phyloP scores from a whole-genome alignment of 345 rosid genomes.

The Durio zibethinus region DNA sequence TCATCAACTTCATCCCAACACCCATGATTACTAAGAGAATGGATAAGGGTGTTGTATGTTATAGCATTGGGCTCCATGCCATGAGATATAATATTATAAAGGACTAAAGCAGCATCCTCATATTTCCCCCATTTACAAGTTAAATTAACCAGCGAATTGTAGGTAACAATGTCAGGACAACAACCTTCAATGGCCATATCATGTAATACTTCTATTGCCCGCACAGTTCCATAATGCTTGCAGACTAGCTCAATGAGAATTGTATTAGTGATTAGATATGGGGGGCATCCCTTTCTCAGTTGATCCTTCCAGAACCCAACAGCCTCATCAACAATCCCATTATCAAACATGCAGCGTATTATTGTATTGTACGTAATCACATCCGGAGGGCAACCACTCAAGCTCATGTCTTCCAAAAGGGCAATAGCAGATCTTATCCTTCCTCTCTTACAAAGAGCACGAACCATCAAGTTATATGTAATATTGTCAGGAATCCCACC shows the following conservation, averaged over 20 bases:
- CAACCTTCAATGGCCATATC: constrained; percentile 78
- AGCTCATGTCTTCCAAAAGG: constrained; percentile 69
- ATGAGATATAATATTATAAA: constrained; percentile 47
- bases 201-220: constrained; percentile 74
- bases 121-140: constrained; percentile 57
- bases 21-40: constrained; percentile 56
- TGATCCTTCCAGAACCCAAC: constrained; percentile 68
- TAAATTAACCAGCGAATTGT: constrained; percentile 62
- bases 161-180: constrained; percentile 69
- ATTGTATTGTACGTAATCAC: constrained; percentile 73
- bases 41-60: constrained; percentile 76
- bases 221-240: constrained; percentile 57
- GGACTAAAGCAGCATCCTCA: constrained; percentile 51
- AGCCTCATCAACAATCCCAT: constrained; percentile 56
- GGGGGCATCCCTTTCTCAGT: constrained; percentile 67
- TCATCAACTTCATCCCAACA: constrained; percentile 74
- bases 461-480: constrained; percentile 74
- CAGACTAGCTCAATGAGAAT: constrained; percentile 75
- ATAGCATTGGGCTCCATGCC: constrained; percentile 63
- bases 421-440: constrained; percentile 46
- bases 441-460: constrained; percentile 67
- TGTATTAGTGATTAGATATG: constrained; percentile 60
- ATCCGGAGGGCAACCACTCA: constrained; percentile 77
- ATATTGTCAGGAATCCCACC: constrained; percentile 81
- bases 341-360: constrained; percentile 59